A percentile compares a stretch with the other conserved stretches of the same genome.
Conservation (phyloP, 441 rosid genomes). For the Erodium moschatum region DNA sequence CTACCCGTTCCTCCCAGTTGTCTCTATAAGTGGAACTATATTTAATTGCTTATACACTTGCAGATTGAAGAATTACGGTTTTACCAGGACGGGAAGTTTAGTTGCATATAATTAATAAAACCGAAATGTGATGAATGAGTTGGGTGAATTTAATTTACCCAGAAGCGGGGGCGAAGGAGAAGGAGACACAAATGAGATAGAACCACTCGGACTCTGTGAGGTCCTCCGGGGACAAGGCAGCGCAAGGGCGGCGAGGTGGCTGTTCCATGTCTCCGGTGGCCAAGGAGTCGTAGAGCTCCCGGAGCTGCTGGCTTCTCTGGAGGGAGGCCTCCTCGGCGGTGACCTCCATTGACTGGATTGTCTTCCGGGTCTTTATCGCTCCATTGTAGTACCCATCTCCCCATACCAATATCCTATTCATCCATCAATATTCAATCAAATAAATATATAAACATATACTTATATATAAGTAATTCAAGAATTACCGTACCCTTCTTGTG, state of each 20-base stretch:
- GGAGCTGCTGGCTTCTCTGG: conserved; percentile 86
- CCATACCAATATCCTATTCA: conserved; percentile 73
- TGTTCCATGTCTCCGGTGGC: conserved; percentile 64
- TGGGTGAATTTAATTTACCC: conserved; percentile 53
- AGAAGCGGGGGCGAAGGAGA: conserved; percentile 62
- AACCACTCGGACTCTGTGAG: conserved; percentile 96
- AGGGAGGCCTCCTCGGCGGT: conserved; percentile 76
- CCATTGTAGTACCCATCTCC: conserved; percentile 92
- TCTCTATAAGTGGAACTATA: no score
- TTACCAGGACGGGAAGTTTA: no score
- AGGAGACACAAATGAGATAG: conserved; percentile 90
- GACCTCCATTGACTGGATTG: conserved; percentile 82
- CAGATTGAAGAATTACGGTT: no score
- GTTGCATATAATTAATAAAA: no score
- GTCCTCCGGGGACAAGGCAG: conserved; percentile 90
- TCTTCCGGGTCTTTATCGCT: conserved; percentile 87
- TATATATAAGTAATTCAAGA: no score
- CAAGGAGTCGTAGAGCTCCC: conserved; percentile 78
- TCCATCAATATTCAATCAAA: no score
- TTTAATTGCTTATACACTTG: no score
- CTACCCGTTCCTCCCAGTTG: no score
- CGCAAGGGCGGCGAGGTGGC: conserved; percentile 58
- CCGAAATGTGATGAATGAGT: no score
- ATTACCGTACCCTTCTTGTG: conserved; percentile 41
- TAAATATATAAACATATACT: no score